A percentile compares a stretch with the other conserved stretches of the same genome.
These are phyloP conservation scores for Fusarium verrucosum DNA, from an alignment of 2,329 filamentous ascomycete genomes.

Conservation along the genomic window DNA sequence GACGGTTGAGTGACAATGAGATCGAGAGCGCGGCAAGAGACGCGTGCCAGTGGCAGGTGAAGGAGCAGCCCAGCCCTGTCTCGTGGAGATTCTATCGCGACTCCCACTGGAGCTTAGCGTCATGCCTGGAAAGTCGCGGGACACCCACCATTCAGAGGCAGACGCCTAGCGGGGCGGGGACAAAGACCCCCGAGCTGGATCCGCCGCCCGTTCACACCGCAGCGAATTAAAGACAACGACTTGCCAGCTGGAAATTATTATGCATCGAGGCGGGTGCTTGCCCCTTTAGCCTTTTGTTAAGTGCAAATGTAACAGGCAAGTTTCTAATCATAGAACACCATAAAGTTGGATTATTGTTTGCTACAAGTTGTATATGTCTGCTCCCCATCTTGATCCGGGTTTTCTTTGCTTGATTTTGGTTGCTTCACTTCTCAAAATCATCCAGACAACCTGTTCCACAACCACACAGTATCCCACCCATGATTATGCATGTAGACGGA, in stretches of 20 bases:
- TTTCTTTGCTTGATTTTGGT: neutral
- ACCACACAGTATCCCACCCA: neutral
- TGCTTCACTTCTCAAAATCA: neutral
- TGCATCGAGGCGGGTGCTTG: conserved; percentile 17
- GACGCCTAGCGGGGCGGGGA: conserved; percentile 25
- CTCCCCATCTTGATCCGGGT: neutral
- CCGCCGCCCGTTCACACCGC: conserved; percentile 19
- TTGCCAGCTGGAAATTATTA: conserved; percentile 13
- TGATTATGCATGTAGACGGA: conserved; percentile 3
- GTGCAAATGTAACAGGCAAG: neutral
- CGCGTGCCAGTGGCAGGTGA: conserved; percentile 45
- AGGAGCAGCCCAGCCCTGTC: conserved; percentile 36
- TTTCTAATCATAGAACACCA: neutral
- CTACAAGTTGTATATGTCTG: neutral
- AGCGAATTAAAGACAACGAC: conserved; percentile 28
- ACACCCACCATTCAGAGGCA: conserved; percentile 34
- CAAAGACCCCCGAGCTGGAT: conserved; percentile 3
- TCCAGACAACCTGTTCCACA: neutral
- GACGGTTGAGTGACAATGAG: conserved; percentile 9
- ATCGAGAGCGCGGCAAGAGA: conserved; percentile 42
- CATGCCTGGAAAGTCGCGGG: conserved; percentile 33
- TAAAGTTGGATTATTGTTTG: neutral
- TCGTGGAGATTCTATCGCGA: conserved; percentile 45
- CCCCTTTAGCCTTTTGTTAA: conserved; percentile 23
- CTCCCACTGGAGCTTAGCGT: conserved; percentile 43